These are phyloP conservation scores for Neltuma alba DNA, from an alignment of 306 rosid genomes.

Conservation along the genomic window DNA sequence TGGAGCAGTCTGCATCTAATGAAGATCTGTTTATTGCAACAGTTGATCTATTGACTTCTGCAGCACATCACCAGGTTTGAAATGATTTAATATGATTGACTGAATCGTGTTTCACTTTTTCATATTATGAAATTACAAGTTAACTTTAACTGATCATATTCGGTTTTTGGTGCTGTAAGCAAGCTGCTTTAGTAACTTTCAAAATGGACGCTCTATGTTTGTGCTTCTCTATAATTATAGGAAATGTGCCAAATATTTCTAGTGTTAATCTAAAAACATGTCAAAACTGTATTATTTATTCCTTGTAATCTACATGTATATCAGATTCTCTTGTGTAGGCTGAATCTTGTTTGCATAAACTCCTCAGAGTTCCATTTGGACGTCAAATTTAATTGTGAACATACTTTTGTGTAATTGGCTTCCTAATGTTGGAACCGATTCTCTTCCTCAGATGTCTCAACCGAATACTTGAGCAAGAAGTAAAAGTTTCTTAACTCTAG, in stretches of 20 bases:
- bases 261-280: neutral
- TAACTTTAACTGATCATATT: conserved; percentile 17
- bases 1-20: conserved; percentile 59
- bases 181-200: neutral
- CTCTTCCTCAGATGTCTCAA: neutral
- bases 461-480: neutral
- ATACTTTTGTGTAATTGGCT: neutral
- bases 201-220: neutral
- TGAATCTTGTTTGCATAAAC: neutral
- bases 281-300: neutral
- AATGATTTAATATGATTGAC: conserved; percentile 15
- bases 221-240: neutral
- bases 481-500: too few relatives aligned
- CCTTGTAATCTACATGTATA: neutral
- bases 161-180: conserved; percentile 4
- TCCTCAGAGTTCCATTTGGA: neutral
- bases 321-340: conserved; percentile 4
- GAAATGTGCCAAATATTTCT: neutral
- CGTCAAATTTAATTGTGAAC: neutral
- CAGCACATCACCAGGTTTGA: conserved; percentile 82
- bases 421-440: neutral
- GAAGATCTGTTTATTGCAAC: conserved; percentile 84
- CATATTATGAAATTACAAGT: conserved; percentile 8
- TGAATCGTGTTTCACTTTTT: conserved; percentile 11
- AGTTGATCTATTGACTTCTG: conserved; percentile 72